A percentile compares a stretch with the other conserved stretches of the same genome.
Evolutionary conservation across 2,329 filamentous ascomycete genomes (phyloP).

Genomic region (Juglanconis oblonga): DNA sequence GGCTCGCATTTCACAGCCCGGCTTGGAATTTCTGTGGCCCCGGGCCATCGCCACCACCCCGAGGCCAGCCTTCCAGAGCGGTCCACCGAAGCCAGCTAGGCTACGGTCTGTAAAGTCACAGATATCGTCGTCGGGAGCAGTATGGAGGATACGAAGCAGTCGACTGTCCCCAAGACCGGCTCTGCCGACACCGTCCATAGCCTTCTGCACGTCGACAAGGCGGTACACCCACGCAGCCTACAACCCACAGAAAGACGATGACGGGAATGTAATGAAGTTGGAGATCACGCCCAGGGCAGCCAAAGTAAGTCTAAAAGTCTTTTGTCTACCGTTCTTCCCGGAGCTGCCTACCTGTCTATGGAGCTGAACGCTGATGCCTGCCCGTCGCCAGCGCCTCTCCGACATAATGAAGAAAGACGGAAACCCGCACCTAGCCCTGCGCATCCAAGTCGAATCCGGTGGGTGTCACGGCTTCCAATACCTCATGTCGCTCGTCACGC

Average conservation of each 20-base stretch:
- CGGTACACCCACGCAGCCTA: slow-evolving; percentile 48
- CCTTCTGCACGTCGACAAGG: slow-evolving; percentile 35
- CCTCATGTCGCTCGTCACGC: slow-evolving; percentile 77
- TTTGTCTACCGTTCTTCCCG: too few relatives aligned
- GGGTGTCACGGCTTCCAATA: slow-evolving; percentile 99
- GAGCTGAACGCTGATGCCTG: too few relatives aligned
- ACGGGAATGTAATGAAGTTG: slow-evolving; percentile 79
- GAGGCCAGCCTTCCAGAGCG: slow-evolving; percentile 17
- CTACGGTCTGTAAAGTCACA: background rate
- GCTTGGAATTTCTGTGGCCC: slow-evolving; percentile 42
- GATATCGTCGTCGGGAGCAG: background rate
- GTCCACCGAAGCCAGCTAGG: background rate
- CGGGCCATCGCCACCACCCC: slow-evolving; percentile 8
- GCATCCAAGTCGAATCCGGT: slow-evolving; percentile 87
- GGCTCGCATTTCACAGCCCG: slow-evolving; percentile 22
- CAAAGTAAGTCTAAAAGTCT: slow-evolving; percentile 51
- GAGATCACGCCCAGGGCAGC: slow-evolving; percentile 82
- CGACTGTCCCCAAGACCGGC: background rate
- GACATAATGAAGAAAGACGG: slow-evolving; percentile 70
- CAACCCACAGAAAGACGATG: slow-evolving; percentile 78
- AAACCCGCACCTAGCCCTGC: slow-evolving; percentile 81
- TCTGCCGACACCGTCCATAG: background rate
- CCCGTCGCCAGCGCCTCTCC: slow-evolving; percentile 57
- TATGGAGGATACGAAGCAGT: background rate
- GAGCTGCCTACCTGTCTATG: too few relatives aligned